Conservation (phyloP, 306 rosid genomes). For the Castanospermum australe region DNA sequence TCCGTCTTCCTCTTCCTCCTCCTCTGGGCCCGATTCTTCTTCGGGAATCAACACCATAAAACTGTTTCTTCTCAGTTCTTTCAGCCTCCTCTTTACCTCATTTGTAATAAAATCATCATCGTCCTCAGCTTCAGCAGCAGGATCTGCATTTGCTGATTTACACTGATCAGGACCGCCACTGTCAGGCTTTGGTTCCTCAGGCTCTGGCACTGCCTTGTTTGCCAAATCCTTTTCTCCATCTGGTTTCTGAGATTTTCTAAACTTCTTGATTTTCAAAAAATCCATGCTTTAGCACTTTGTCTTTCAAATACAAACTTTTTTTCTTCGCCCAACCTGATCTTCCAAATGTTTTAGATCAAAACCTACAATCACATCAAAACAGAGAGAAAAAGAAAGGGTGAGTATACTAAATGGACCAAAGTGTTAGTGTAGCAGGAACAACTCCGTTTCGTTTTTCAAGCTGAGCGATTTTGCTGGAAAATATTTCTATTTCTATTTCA, state of each 20-base stretch:
- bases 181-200: slow-evolving; percentile 51
- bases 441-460: not conserved
- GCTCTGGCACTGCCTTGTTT: slow-evolving; percentile 44
- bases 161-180: slow-evolving; percentile 33
- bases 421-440: not conserved
- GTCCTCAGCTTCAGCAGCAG: slow-evolving; percentile 63
- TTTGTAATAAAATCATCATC: slow-evolving; percentile 88
- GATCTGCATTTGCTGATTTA: slow-evolving; percentile 55
- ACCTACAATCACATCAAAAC: slow-evolving; percentile 32
- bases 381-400: not conserved
- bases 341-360: slow-evolving; percentile 20
- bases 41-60: slow-evolving; percentile 97
- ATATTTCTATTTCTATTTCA: not conserved
- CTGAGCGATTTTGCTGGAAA: not conserved
- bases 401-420: not conserved
- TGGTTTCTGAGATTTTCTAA: slow-evolving; percentile 62
- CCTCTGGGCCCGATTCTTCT: slow-evolving; percentile 80
- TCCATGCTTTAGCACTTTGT: slow-evolving; percentile 46
- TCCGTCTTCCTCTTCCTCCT: slow-evolving; percentile 63
- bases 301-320: slow-evolving; percentile 20
- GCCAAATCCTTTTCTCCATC: slow-evolving; percentile 39
- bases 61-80: slow-evolving; percentile 90
- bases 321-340: not conserved
- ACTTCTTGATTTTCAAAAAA: slow-evolving; percentile 69
- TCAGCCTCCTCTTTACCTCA: slow-evolving; percentile 88